Conservation (phyloP, 371 early-diverging fungal species). For the Syncephalastrum sp. region DNA sequence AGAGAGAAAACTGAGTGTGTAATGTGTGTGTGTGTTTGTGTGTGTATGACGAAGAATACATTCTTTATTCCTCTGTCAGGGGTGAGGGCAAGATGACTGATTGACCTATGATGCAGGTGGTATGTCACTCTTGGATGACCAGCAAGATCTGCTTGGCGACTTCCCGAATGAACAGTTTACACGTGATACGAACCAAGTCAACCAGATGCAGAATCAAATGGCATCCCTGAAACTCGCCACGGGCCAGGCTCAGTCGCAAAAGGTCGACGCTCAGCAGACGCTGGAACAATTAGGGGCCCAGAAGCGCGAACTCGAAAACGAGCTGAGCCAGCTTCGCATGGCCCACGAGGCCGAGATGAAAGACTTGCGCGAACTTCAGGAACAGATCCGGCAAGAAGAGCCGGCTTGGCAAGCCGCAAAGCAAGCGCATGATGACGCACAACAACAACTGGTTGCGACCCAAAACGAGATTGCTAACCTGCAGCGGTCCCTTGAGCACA, state of each 20-base stretch:
- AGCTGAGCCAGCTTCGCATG: constrained; percentile 24
- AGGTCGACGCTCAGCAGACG: constrained; percentile 16
- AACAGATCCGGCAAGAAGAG: constrained; percentile 20
- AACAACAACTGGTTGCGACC: constrained; percentile 16
- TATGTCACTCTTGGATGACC: constrained; percentile 10
- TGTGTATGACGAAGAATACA: neutral
- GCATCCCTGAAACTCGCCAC: constrained; percentile 20
- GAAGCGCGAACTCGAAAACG: constrained; percentile 22
- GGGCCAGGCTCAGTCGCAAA: constrained; percentile 25
- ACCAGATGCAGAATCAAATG: constrained; percentile 44
- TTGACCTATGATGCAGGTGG: neutral
- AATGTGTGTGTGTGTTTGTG: neutral
- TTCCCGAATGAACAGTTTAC: constrained; percentile 39
- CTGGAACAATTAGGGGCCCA: constrained; percentile 24
- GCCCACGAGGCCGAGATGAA: constrained; percentile 24
- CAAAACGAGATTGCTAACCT: constrained; percentile 16
- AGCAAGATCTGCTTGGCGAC: constrained; percentile 44
- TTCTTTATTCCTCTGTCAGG: neutral
- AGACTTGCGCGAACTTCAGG: constrained; percentile 21
- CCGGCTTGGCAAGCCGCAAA: constrained; percentile 22
- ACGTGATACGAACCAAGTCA: constrained; percentile 36
- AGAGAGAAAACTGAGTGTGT: neutral
- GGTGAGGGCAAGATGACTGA: no score
- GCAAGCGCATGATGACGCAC: constrained; percentile 29
- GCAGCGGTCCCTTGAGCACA: constrained; percentile 19